Base-by-base conservation (phyloP, 257 asterid genomes). In the Perilla frutescens region DNA sequence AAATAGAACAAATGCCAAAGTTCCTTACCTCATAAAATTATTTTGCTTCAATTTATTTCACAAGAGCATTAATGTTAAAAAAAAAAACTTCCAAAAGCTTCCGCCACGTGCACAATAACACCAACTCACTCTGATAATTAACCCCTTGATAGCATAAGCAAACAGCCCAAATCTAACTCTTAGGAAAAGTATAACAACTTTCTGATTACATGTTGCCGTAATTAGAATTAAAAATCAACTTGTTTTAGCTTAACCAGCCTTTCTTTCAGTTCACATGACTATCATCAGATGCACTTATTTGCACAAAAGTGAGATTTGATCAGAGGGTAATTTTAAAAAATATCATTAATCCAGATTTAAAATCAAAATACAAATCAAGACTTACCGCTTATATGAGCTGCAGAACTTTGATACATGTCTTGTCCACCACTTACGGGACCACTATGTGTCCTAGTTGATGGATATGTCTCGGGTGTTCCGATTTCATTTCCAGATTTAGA, bases 401-500 rank as follows among this genome's bases (percentile, higher is more conserved):
- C 76, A 74, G 91, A 82, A 66, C 83, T 90, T 75, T 86, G 94
- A 87, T 84, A 83, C 34, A 82, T 70, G 78, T 84, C 96, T 75
- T 90, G 94, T 60, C 92, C 96, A 45, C 84, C 79, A 77, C 86
- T 78, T 72, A 85, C 86, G 55, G 85, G 81, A 36, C 88, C 91
- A 39, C 77, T 71, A 72, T 77, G 88, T 6, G 70, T 73, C 85
- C 90, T 80, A 75, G 85, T 81, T 62, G 97, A 78, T 75, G 89
- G 71, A 79, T 81, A 82, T 45, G 90, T 68, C 74, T 90, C 97
- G 10, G 88, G 77, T 73, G 87, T 78, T 36, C 79, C 80, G 73
- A 82, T 80, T 79, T 94, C 95, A 81, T 86, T 90, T 77, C 84
- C 92, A 83, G 87, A 76, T 70, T 85, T 86, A 47, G 95, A 75